phyloP scores from a whole-genome alignment of 2,329 filamentous ascomycete genomes.

The Dichotomopilus funicola region DNA sequence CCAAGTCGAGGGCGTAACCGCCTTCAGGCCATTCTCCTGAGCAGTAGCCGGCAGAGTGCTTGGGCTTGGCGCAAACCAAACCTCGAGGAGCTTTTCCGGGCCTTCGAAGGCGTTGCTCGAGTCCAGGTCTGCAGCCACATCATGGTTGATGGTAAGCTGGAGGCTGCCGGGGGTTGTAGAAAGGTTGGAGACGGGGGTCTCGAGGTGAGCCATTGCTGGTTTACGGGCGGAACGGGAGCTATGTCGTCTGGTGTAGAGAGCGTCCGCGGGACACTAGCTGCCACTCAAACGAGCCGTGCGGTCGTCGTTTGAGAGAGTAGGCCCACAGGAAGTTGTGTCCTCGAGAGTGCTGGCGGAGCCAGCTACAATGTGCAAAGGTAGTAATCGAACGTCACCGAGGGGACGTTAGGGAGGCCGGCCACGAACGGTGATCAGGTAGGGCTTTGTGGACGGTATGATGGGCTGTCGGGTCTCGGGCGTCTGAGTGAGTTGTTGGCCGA shows the following conservation, averaged over 20 bases:
- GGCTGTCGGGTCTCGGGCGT: conserved; percentile 55
- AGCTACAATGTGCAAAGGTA: conserved; percentile 56
- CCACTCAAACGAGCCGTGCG: conserved; percentile 94
- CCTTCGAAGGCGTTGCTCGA: conserved; percentile 96
- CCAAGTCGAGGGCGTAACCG: conserved; percentile 78
- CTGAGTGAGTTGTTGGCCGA: conserved; percentile 59
- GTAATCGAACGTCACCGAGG: conserved; percentile 55
- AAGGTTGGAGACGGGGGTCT: conserved; percentile 74
- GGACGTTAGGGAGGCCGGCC: conserved; percentile 89
- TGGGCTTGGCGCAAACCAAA: conserved; percentile 88
- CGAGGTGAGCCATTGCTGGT: conserved; percentile 70
- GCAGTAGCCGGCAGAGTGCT: conserved; percentile 63
- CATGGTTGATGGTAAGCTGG: conserved; percentile 87
- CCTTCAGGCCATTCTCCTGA: conserved; percentile 74
- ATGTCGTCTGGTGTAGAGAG: conserved; percentile 27
- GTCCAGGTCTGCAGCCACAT: conserved; percentile 75
- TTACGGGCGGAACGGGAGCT: conserved; percentile 14
- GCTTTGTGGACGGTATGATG: conserved; percentile 85
- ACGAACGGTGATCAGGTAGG: conserved; percentile 74
- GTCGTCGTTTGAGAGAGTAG: conserved; percentile 95
- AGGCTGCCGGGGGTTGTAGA: conserved; percentile 79
- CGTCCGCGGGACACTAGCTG: conserved; percentile 92
- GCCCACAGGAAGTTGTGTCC: conserved; percentile 69
- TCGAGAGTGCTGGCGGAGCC: conserved; percentile 75
- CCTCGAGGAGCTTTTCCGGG: conserved; percentile 95